phyloP scores from a whole-genome alignment of 192 early-diverging fungal genomes.

The Oehlia diaphana region DNA sequence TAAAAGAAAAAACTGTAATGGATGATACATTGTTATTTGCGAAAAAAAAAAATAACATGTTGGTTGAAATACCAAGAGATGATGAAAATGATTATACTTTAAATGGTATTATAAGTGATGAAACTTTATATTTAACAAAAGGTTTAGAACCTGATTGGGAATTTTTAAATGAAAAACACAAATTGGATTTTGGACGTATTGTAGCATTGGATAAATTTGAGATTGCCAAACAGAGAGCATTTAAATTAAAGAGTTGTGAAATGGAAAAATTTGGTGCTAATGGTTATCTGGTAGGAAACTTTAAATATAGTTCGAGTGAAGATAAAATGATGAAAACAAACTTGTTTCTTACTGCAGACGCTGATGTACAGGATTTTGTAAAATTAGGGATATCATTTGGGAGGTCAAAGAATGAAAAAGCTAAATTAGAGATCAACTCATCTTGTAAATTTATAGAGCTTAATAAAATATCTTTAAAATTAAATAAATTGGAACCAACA shows the following conservation, averaged over 20 bases:
- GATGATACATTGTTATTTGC: not conserved
- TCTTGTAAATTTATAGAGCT: not conserved
- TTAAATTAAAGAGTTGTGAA: not conserved
- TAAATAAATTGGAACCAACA: not conserved
- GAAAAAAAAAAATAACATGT: not conserved
- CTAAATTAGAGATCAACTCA: not conserved
- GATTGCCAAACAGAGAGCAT: not conserved
- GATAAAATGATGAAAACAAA: not conserved
- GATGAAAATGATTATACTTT: not conserved
- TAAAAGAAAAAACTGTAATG: no score
- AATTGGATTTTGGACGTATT: not conserved
- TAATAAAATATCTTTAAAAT: not conserved
- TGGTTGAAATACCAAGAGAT: not conserved
- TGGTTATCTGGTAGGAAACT: not conserved
- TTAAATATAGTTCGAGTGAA: not conserved
- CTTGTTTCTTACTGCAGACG: not conserved
- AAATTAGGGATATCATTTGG: not conserved
- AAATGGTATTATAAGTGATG: not conserved
- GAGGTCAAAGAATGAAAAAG: not conserved
- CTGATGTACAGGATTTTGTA: not conserved
- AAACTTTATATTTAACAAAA: not conserved
- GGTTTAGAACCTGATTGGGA: not conserved
- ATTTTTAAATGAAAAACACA: not conserved
- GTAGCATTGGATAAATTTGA: not conserved
- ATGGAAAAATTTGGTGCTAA: not conserved